Conservation (phyloP, 192 early-diverging fungal species). For the Backusella sp. region DNA sequence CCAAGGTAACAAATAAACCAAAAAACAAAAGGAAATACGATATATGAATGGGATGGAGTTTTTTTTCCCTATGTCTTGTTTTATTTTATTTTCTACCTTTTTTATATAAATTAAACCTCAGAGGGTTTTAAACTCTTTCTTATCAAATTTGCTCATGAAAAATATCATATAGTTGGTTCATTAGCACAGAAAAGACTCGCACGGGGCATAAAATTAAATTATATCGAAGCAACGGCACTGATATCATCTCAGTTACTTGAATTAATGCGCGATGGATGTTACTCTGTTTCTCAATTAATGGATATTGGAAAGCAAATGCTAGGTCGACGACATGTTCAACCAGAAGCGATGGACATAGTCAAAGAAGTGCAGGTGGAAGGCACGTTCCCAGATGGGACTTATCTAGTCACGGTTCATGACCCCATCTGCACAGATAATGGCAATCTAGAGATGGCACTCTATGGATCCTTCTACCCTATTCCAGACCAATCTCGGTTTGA, state of each 20-base stretch:
- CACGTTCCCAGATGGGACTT: slow-evolving; percentile 88
- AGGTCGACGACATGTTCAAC: slow-evolving; percentile 79
- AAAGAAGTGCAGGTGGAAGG: slow-evolving; percentile 88
- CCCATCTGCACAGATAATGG: slow-evolving; percentile 82
- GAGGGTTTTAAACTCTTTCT: background rate
- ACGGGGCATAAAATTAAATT: slow-evolving; percentile 84
- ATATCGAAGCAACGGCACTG: slow-evolving; percentile 81
- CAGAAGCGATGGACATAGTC: slow-evolving; percentile 66
- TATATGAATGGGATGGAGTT: background rate
- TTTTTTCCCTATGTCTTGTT: background rate
- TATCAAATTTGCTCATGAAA: background rate
- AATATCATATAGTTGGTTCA: slow-evolving; percentile 53
- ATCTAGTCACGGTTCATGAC: slow-evolving; percentile 89
- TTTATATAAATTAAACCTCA: background rate
- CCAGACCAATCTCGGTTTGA: slow-evolving; percentile 60
- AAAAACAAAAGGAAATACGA: background rate
- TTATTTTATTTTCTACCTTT: background rate
- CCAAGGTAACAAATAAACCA: slow-evolving; percentile 44
- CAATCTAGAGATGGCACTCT: slow-evolving; percentile 77
- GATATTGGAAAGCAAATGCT: slow-evolving; percentile 81
- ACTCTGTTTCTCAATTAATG: slow-evolving; percentile 87
- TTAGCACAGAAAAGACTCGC: slow-evolving; percentile 90
- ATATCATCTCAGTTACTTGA: slow-evolving; percentile 84
- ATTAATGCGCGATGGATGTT: slow-evolving; percentile 84
- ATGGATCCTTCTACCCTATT: slow-evolving; percentile 83